phyloP scores from a whole-genome alignment of 75 land plant genomes.

The Pinus albicaulis region DNA sequence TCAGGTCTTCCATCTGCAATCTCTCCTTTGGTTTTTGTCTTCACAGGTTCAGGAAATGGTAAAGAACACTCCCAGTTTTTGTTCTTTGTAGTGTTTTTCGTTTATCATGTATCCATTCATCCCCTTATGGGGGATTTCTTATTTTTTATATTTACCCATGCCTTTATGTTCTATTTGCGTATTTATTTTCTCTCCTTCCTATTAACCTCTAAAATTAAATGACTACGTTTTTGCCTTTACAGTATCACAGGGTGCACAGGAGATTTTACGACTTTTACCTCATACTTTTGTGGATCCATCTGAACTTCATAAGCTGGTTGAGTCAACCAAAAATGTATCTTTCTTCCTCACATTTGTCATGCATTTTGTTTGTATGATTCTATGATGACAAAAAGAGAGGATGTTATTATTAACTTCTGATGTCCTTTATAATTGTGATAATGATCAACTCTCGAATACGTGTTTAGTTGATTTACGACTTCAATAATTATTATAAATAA shows the following conservation, averaged over 20 bases:
- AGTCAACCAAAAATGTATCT: constrained; percentile 1
- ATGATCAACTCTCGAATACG: no score
- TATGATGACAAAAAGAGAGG: neutral
- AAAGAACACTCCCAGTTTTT: constrained; percentile 7
- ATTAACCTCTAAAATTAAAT: neutral
- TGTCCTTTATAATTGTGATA: no score
- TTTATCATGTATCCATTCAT: no score
- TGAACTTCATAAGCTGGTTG: constrained; percentile 55
- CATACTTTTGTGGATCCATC: constrained; percentile 78
- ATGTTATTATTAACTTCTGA: no score
- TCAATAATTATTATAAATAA: no score
- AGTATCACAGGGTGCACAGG: constrained; percentile 97
- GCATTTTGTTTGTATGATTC: neutral
- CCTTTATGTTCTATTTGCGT: neutral
- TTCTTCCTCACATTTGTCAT: neutral
- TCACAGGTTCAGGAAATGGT: constrained; percentile 99
- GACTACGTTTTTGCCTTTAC: constrained; percentile 10
- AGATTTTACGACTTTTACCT: constrained; percentile 89
- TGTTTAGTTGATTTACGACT: no score
- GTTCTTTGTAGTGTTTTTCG: neutral
- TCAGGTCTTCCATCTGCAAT: constrained; percentile 79
- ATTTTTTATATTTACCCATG: neutral
- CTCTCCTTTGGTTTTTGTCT: constrained; percentile 85
- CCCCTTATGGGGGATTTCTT: neutral
- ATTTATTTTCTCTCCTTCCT: neutral